phyloP scores from a whole-genome alignment of 1,284 basidiomycete species.

The Phaffia rhodozyma region DNA sequence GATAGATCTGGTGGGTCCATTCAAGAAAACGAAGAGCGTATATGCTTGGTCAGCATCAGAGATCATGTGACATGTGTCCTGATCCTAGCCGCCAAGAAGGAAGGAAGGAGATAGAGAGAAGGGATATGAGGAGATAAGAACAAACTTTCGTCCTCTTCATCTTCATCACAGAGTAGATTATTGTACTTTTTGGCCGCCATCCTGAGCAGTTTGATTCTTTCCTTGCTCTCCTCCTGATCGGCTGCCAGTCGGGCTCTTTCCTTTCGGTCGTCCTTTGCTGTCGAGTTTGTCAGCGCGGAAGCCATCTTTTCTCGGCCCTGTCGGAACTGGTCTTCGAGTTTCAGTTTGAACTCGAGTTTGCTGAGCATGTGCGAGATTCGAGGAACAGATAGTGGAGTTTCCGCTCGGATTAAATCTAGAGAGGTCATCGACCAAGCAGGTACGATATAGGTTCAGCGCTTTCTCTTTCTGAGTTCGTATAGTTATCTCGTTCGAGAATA shows the following conservation, averaged over 20 bases:
- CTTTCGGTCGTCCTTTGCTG: conserved; percentile 10
- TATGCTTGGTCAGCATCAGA: not conserved
- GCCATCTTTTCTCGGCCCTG: conserved; percentile 99
- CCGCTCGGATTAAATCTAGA: conserved; percentile 85
- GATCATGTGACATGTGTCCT: not conserved
- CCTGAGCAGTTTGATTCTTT: conserved; percentile 87
- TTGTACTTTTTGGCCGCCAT: conserved; percentile 92
- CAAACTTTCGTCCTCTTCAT: conserved; percentile 59
- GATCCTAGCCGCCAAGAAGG: not conserved
- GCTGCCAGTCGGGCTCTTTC: conserved; percentile 9
- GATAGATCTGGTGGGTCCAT: not conserved
- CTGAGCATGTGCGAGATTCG: conserved; percentile 98
- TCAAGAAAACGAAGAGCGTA: too few species aligned
- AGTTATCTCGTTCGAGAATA: too few species aligned
- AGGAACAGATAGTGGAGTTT: conserved; percentile 88
- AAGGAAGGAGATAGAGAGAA: conserved; percentile 3
- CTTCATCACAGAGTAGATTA: conserved; percentile 81
- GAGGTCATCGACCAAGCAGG: not conserved
- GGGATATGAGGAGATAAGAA: not conserved
- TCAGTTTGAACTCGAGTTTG: conserved; percentile 97
- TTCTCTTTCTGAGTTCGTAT: not conserved
- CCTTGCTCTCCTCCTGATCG: conserved; percentile 47
- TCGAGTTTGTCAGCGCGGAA: conserved; percentile 6
- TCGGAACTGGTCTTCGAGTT: conserved; percentile 97
- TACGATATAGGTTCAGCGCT: not conserved